Percentiles rank a stretch among this genome's conserved stretches.
Conservation (phyloP, 164 flowering plant species). For the Santalum album region DNA sequence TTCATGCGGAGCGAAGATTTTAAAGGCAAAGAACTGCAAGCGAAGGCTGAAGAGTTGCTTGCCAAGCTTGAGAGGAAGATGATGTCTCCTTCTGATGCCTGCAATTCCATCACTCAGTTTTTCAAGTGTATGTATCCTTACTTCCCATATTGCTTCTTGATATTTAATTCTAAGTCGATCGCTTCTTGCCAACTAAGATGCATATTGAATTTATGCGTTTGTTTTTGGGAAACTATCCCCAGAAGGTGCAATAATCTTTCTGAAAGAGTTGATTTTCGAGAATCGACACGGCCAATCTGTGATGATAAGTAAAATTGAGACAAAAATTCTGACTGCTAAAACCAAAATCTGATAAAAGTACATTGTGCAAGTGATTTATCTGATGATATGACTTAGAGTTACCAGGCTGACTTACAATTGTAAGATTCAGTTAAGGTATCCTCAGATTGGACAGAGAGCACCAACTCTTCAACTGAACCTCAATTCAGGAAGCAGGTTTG, state of each 20-base stretch:
- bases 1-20: conserved; percentile 61
- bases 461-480: conserved; percentile 81
- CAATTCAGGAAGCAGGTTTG: too few relatives aligned
- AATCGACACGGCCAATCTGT: conserved; percentile 99
- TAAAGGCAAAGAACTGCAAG: conserved; percentile 64
- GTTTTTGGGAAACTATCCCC: conserved; percentile 76
- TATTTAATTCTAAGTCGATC: background rate
- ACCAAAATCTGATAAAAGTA: background rate
- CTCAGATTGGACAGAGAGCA: conserved; percentile 49
- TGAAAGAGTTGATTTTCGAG: conserved; percentile 96
- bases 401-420: conserved; percentile 53
- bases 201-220: conserved; percentile 93
- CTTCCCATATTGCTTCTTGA: conserved; percentile 6
- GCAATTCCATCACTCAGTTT: conserved; percentile 51
- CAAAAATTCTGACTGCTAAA: background rate
- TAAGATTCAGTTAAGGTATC: conserved; percentile 78
- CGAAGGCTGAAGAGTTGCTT: conserved; percentile 54
- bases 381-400: too few relatives aligned
- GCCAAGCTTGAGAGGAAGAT: conserved; percentile 42
- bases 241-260: conserved; percentile 80
- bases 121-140: conserved; percentile 56
- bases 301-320: background rate
- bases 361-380: too few relatives aligned
- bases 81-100: conserved; percentile 59
- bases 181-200: too few relatives aligned